phyloP scores from a whole-genome alignment of 768 basidiomycete genomes.

The Pulveroboletus ravenelii region DNA sequence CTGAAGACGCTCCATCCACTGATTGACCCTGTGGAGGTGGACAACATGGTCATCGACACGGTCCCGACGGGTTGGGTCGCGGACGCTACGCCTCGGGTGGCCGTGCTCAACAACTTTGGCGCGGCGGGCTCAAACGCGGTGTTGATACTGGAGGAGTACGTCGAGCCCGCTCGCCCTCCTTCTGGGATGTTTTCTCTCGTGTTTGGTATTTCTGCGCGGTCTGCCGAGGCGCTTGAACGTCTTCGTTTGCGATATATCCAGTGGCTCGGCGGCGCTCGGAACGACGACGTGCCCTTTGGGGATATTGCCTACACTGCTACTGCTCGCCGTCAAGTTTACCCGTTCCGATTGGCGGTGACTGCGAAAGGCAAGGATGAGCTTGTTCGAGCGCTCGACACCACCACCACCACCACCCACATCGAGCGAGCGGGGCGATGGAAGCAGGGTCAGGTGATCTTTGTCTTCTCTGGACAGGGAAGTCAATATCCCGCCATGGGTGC shows the following conservation, averaged over 20 bases:
- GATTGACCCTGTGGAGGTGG: constrained; percentile 44
- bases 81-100: constrained; percentile 40
- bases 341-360: constrained; percentile 47
- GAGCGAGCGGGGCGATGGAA: constrained; percentile 10
- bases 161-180: constrained; percentile 5
- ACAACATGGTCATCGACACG: constrained; percentile 48
- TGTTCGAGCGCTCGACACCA: constrained; percentile 36
- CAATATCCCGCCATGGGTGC: constrained; percentile 65
- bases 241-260: constrained; percentile 45
- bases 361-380: constrained; percentile 45
- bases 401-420: constrained; percentile 30
- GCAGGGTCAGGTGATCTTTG: constrained; percentile 45
- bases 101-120: constrained; percentile 71
- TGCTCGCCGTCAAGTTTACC: constrained; percentile 55
- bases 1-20: constrained; percentile 51
- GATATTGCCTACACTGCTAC: constrained; percentile 67
- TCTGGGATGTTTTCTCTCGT: constrained; percentile 30
- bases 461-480: constrained; percentile 72
- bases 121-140: constrained; percentile 69
- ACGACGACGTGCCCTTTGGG: constrained; percentile 28
- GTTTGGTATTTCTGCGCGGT: constrained; percentile 63
- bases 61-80: constrained; percentile 39
- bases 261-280: constrained; percentile 39
- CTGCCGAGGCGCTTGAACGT: constrained; percentile 39
- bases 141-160: constrained; percentile 54